These are phyloP conservation scores for Claviceps sorghi DNA, from an alignment of 2,329 filamentous ascomycete species.

Conservation along the genomic window DNA sequence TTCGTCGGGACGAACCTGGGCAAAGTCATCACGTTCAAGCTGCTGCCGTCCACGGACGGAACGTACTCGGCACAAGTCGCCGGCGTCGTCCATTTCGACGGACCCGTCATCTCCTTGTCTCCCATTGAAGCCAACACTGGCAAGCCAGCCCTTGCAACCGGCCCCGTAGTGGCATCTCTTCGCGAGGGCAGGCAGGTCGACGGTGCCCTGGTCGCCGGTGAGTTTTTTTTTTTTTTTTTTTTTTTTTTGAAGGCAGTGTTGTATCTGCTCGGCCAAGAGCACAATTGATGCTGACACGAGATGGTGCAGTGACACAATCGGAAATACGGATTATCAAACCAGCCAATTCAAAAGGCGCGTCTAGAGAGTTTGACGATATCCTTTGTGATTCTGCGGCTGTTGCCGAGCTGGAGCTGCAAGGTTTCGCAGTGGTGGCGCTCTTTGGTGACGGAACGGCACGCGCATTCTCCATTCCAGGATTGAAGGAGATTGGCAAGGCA, in stretches of 20 bases:
- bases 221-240: slow-evolving; percentile 14
- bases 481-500: slow-evolving; percentile 67
- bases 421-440: slow-evolving; percentile 65
- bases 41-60: slow-evolving; percentile 59
- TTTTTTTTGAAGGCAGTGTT: too few species aligned
- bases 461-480: slow-evolving; percentile 71
- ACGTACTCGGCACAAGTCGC: slow-evolving; percentile 56
- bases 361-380: slow-evolving; percentile 72
- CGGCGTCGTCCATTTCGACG: slow-evolving; percentile 53
- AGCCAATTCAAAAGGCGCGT: slow-evolving; percentile 72
- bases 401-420: slow-evolving; percentile 58
- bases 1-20: slow-evolving; percentile 82
- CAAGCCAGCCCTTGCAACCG: slow-evolving; percentile 59
- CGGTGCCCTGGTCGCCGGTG: slow-evolving; percentile 64
- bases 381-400: slow-evolving; percentile 72
- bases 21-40: slow-evolving; percentile 76
- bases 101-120: slow-evolving; percentile 57
- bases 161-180: slow-evolving; percentile 58
- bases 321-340: slow-evolving; percentile 84
- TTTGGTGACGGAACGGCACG: slow-evolving; percentile 72
- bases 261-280: neutral
- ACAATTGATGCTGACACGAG: neutral
- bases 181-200: slow-evolving; percentile 61
- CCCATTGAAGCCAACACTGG: slow-evolving; percentile 72
- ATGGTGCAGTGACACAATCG: slow-evolving; percentile 41